Evolutionary conservation across 108 stramenopile species (phyloP).

Genomic region (Pelagomonas calceolata): DNA sequence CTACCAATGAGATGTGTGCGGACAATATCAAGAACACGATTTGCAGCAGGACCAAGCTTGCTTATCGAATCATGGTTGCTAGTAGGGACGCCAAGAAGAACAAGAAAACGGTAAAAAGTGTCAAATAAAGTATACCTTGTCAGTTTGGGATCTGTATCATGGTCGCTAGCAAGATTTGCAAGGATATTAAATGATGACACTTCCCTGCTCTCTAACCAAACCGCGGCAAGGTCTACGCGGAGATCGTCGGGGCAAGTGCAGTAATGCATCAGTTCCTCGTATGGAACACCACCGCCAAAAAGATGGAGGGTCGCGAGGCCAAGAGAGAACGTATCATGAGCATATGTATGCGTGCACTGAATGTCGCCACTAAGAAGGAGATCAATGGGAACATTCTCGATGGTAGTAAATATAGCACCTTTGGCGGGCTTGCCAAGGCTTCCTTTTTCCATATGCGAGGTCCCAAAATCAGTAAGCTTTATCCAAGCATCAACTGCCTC

Average conservation of each 20-base stretch:
- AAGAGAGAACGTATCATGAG: slow-evolving; percentile 79
- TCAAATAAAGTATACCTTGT: slow-evolving; percentile 63
- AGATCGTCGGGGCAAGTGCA: slow-evolving; percentile 63
- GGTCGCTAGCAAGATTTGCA: no score
- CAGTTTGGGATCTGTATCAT: no score
- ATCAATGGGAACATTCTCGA: slow-evolving; percentile 93
- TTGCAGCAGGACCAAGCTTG: no score
- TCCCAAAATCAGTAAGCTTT: slow-evolving; percentile 95
- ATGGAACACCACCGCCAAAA: slow-evolving; percentile 83
- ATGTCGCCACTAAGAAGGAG: slow-evolving; percentile 74
- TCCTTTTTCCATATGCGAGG: slow-evolving; percentile 65
- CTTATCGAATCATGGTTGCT: no score
- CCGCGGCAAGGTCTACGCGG: slow-evolving; percentile 43
- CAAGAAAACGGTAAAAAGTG: slow-evolving; percentile 82
- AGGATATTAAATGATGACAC: no score
- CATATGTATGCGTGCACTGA: slow-evolving; percentile 65
- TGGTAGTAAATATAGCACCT: slow-evolving; percentile 83
- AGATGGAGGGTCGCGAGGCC: slow-evolving; percentile 90
- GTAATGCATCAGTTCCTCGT: slow-evolving; percentile 87
- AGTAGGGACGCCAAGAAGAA: slow-evolving; percentile 70
- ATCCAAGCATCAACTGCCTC: slow-evolving; percentile 51
- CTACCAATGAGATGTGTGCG: no score
- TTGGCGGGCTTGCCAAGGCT: slow-evolving; percentile 67
- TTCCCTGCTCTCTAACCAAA: slow-evolving; percentile 55
- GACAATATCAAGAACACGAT: no score